A percentile compares a stretch with the other conserved stretches of the same genome.
These are phyloP conservation scores for Avena sativa DNA, from an alignment of 176 grass and related monocot genomes.

Conservation along the genomic window DNA sequence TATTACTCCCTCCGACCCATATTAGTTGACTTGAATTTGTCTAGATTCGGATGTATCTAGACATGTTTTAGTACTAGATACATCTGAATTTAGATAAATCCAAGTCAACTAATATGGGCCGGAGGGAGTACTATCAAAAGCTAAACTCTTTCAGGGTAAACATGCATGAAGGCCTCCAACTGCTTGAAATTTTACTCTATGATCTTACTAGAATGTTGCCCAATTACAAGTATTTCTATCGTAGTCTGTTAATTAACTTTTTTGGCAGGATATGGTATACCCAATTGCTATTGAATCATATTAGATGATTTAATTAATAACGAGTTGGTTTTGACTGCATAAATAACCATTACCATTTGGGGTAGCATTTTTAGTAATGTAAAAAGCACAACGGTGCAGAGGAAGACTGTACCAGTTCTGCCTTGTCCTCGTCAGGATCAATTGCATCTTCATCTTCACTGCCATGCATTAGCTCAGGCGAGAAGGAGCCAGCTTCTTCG, in stretches of 20 bases:
- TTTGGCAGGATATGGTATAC: not conserved
- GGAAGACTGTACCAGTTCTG: slow-evolving; percentile 70
- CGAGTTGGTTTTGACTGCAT: not conserved
- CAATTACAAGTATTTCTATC: not conserved
- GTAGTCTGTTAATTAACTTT: not conserved
- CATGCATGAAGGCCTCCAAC: slow-evolving; percentile 8
- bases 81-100: too few relatives aligned
- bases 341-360: slow-evolving; percentile 5
- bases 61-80: too few relatives aligned
- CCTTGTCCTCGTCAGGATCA: slow-evolving; percentile 96
- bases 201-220: not conserved
- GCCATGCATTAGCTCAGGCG: slow-evolving; percentile 86
- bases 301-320: slow-evolving; percentile 20
- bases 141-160: slow-evolving; percentile 18
- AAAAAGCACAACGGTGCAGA: slow-evolving; percentile 26
- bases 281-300: slow-evolving; percentile 4
- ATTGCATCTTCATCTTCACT: slow-evolving; percentile 90
- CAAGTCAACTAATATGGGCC: too few relatives aligned
- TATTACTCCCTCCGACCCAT: not conserved
- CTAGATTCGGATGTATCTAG: too few relatives aligned
- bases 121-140: not conserved
- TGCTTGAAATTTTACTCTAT: slow-evolving; percentile 13
- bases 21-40: too few relatives aligned
- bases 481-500: slow-evolving; percentile 88
- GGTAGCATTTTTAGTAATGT: not conserved